Percentiles rank a stretch among this genome's conserved stretches.
These are phyloP conservation scores for Stemphylium vesicarium DNA, from an alignment of 2,329 filamentous ascomycete genomes.

Conservation along the genomic window DNA sequence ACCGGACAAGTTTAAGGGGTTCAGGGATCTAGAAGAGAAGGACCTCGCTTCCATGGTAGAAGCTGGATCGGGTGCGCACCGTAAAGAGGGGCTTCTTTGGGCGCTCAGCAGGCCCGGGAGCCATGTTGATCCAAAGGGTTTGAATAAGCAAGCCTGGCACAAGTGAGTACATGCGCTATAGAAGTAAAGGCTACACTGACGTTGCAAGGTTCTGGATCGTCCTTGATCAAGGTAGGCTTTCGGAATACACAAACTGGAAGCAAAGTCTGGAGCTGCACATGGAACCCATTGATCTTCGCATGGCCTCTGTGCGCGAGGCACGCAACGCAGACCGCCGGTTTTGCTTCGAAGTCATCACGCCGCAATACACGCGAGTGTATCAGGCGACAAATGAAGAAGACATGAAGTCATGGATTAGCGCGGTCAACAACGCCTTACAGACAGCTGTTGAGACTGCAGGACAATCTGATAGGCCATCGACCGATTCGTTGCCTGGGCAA, in stretches of 20 bases:
- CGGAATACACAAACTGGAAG: slow-evolving; percentile 99
- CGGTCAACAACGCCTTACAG: slow-evolving; percentile 96
- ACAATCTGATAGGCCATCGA: slow-evolving; percentile 55
- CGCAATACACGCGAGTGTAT: slow-evolving; percentile 93
- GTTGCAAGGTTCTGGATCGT: slow-evolving; percentile 90
- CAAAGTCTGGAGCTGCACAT: slow-evolving; percentile 95
- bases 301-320: slow-evolving; percentile 95
- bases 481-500: slow-evolving; percentile 62
- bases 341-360: slow-evolving; percentile 98
- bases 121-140: slow-evolving; percentile 90
- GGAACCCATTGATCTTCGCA: slow-evolving; percentile 94
- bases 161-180: slow-evolving; percentile 69
- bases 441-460: slow-evolving; percentile 88
- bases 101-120: slow-evolving; percentile 90
- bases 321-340: slow-evolving; percentile 93
- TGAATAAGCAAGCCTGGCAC: slow-evolving; percentile 98
- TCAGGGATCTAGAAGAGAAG: slow-evolving; percentile 89
- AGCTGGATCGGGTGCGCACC: slow-evolving; percentile 66
- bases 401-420: slow-evolving; percentile 94
- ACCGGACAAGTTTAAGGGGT: slow-evolving; percentile 78
- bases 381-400: slow-evolving; percentile 98
- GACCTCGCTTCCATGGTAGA: slow-evolving; percentile 57
- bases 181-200: slow-evolving; percentile 32
- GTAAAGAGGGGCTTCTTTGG: slow-evolving; percentile 95
- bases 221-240: slow-evolving; percentile 92